Evolutionary conservation across 2,329 filamentous ascomycete species (phyloP).

Genomic region (Onygena corvina): DNA sequence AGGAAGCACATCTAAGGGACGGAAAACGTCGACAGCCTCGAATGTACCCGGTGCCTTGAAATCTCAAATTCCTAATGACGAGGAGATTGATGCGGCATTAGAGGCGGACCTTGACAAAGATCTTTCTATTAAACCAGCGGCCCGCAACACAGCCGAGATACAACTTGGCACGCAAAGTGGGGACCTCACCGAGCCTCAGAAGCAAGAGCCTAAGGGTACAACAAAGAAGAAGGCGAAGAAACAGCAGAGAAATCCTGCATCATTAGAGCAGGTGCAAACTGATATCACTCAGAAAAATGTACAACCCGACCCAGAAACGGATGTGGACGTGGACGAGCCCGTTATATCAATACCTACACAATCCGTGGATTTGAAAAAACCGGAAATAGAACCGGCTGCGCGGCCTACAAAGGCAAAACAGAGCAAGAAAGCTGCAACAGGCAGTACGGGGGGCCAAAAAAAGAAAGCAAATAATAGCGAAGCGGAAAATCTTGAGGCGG

Average conservation of each 20-base stretch:
- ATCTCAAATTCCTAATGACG: slow-evolving; percentile 45
- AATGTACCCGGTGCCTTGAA: slow-evolving; percentile 37
- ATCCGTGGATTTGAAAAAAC: background rate
- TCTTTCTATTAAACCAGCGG: background rate
- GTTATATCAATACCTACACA: background rate
- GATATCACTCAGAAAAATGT: background rate
- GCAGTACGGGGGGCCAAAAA: slow-evolving; percentile 4
- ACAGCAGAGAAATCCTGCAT: slow-evolving; percentile 10
- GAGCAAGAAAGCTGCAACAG: background rate
- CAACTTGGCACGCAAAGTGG: slow-evolving; percentile 24
- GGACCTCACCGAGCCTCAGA: slow-evolving; percentile 14
- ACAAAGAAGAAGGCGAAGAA: background rate
- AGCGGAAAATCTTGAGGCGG: background rate
- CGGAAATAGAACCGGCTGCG: background rate
- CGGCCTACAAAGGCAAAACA: slow-evolving; percentile 13
- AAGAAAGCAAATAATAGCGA: slow-evolving; percentile 3
- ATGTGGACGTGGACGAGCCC: background rate
- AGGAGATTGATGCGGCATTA: slow-evolving; percentile 54
- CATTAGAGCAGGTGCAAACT: background rate
- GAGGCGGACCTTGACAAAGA: slow-evolving; percentile 49
- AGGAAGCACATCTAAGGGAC: slow-evolving; percentile 31
- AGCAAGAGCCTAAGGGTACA: slow-evolving; percentile 19
- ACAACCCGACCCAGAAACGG: background rate
- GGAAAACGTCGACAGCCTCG: slow-evolving; percentile 39
- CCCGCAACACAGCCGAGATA: slow-evolving; percentile 7